Base-by-base conservation (phyloP, 345 rosid genomes). In the Raphanus sativus region DNA sequence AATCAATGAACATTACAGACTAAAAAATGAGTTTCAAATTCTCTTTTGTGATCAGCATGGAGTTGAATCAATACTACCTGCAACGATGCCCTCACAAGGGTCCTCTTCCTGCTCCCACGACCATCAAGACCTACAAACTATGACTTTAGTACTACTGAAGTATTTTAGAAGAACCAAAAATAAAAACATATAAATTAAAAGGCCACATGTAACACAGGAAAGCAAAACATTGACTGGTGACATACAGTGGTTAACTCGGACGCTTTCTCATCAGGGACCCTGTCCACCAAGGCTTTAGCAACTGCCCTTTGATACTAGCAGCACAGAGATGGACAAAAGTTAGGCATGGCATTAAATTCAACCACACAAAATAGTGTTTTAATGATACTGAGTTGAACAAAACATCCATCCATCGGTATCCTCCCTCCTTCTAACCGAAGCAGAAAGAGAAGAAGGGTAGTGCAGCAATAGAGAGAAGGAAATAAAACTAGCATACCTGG, bases 51-150 rank as follows among this genome's bases (percentile, higher is more conserved):
- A 48, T 64, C 71, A 45, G 80, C 45, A 67, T 60, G 34, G 17
- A 59, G 75, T 52, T 38, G 68, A n/a, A 80, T 54, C 56, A 59
- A 60, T 62, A 80, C 12, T 81, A 93, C 99, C 99, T 88, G 96
- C 86, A 95, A 80, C 5, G 99, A 87, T 80, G 98, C 98, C 88
- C 97, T 89, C 48, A 95, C 99, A 81, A 95, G 96, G 99, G 98
- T 70, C 98, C 98, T 60, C 99, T 89, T 71, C 99, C 99, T 33
- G 98, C 99, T 86, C 99, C 99, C 17, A 95, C 99, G 79, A 95
- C 99, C 98, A 93, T 95, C 85, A 95, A 86, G 21, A 95, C 96
- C 99, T 80, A 58, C 61, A 45, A 59, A 64, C 8, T 62, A 54
- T 30, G 4, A 54, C 12, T 68, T 79, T 17, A 78, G 75, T 68